phyloP scores from a whole-genome alignment of 495 filamentous ascomycete species.

The Rostrohypoxylon terebratum region DNA sequence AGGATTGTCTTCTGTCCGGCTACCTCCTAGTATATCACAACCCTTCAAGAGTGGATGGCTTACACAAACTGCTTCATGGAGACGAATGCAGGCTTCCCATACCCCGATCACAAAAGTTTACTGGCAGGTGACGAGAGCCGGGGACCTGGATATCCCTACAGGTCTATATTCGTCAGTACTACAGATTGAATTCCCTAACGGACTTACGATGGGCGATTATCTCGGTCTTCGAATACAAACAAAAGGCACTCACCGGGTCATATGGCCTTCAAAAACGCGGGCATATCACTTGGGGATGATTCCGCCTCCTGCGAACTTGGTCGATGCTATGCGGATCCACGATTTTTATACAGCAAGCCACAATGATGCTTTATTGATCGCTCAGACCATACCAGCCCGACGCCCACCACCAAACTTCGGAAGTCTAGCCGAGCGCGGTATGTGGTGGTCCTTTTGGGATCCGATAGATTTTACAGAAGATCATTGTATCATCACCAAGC shows the following conservation, averaged over 20 bases:
- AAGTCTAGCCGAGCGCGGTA: too few species aligned
- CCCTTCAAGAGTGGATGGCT: background rate
- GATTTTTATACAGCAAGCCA: background rate
- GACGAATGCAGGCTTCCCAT: slow-evolving; percentile 13
- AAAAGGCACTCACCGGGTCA: background rate
- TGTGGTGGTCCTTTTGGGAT: too few species aligned
- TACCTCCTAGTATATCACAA: background rate
- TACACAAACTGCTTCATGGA: slow-evolving; percentile 3
- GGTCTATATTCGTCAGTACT: background rate
- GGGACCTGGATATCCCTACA: background rate
- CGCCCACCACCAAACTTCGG: too few species aligned
- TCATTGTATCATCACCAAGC: too few species aligned
- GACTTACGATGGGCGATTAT: background rate
- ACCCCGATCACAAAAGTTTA: slow-evolving; percentile 15
- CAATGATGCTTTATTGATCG: background rate
- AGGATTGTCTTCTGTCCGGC: background rate
- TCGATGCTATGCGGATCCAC: background rate
- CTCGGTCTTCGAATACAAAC: background rate
- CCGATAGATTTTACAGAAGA: too few species aligned
- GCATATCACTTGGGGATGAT: background rate
- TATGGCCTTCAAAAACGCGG: background rate
- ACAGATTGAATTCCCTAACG: slow-evolving; percentile 13
- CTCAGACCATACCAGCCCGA: background rate
- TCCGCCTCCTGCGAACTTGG: background rate
- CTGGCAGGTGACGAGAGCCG: background rate